These are phyloP conservation scores for Alternaria burnsii DNA, from an alignment of 2,329 filamentous ascomycete genomes.

Conservation along the genomic window DNA sequence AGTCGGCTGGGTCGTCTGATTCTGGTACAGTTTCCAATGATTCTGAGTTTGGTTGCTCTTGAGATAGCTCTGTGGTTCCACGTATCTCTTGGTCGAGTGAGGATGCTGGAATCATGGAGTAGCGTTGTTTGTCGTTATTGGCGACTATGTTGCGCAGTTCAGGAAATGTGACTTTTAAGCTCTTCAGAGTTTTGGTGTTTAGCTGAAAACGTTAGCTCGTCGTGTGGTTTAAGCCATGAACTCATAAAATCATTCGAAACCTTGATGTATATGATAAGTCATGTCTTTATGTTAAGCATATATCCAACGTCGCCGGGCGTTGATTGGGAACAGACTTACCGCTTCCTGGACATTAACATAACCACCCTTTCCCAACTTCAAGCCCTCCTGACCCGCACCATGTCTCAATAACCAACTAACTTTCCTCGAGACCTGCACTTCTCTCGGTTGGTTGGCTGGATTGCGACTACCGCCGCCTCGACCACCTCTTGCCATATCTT, in stretches of 20 bases:
- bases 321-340: constrained; percentile 52
- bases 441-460: constrained; percentile 50
- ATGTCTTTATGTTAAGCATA: neutral
- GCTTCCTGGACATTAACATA: constrained; percentile 68
- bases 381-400: constrained; percentile 66
- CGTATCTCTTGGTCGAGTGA: constrained; percentile 17
- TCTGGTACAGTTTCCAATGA: constrained; percentile 20
- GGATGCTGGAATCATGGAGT: constrained; percentile 72
- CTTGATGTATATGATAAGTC: neutral
- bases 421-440: constrained; percentile 59
- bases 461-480: constrained; percentile 49
- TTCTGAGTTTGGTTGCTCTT: constrained; percentile 20
- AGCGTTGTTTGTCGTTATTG: constrained; percentile 89
- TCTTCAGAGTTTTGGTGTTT: constrained; percentile 67
- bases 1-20: constrained; percentile 67
- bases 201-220: constrained; percentile 53
- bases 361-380: constrained; percentile 66
- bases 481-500: constrained; percentile 40
- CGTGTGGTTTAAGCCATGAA: too few species aligned
- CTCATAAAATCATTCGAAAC: neutral
- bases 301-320: neutral
- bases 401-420: constrained; percentile 68
- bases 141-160: constrained; percentile 76
- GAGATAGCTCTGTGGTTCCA: constrained; percentile 8
- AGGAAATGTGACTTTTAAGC: constrained; percentile 74